Percentiles rank a stretch among this genome's conserved stretches.
These are phyloP conservation scores for Chenopodium quinoa DNA, from an alignment of 148 eudicot species.

Conservation along the genomic window DNA sequence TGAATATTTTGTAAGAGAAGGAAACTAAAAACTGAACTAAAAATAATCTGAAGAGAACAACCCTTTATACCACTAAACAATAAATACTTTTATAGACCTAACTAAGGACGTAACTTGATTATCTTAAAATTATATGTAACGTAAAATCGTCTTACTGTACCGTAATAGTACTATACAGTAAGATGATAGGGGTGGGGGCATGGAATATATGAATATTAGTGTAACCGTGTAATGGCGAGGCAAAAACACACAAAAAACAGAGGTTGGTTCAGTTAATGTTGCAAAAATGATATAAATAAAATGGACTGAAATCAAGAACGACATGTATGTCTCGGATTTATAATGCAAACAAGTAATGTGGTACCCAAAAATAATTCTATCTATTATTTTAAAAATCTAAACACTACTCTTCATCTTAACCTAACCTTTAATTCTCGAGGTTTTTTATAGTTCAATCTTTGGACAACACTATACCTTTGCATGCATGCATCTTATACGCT, in stretches of 20 bases:
- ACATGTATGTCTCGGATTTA: slow-evolving; percentile 16
- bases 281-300: slow-evolving; percentile 3
- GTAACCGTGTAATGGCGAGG: background rate
- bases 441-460: slow-evolving; percentile 14
- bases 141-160: too few relatives aligned
- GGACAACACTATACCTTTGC: background rate
- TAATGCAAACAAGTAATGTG: background rate
- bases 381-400: background rate
- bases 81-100: too few relatives aligned
- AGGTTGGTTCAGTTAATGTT: slow-evolving; percentile 21
- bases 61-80: too few relatives aligned
- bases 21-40: too few relatives aligned
- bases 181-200: background rate
- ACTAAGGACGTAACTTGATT: too few relatives aligned
- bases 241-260: background rate
- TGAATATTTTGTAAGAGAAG: too few relatives aligned
- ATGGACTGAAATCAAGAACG: slow-evolving; percentile 14
- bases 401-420: background rate
- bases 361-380: background rate
- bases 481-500: slow-evolving; percentile 12
- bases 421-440: slow-evolving; percentile 23
- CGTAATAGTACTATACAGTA: too few relatives aligned
- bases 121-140: too few relatives aligned
- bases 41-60: too few relatives aligned
- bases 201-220: background rate